Evolutionary conservation across 192 early-diverging fungal genomes (phyloP).

Genomic region (Rhizoclosmatium sp.): DNA sequence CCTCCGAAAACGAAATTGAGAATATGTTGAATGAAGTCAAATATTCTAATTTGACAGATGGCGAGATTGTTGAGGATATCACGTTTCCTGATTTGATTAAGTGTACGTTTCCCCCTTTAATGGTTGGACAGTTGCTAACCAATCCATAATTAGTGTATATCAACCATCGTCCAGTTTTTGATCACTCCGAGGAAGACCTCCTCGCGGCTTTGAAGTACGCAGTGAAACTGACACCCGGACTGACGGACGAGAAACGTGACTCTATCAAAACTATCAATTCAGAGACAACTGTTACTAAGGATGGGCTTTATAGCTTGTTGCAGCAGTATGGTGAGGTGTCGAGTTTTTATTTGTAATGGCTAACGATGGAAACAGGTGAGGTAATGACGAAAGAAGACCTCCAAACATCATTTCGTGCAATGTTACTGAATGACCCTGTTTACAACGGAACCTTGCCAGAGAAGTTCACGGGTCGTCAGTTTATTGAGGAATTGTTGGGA

Average conservation of each 20-base stretch:
- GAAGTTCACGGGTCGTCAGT: slow-evolving; percentile 50
- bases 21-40: slow-evolving; percentile 70
- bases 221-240: slow-evolving; percentile 48
- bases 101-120: background rate
- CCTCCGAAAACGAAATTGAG: slow-evolving; percentile 59
- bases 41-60: slow-evolving; percentile 47
- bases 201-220: slow-evolving; percentile 51
- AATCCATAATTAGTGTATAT: slow-evolving; percentile 52
- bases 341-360: background rate
- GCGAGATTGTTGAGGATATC: slow-evolving; percentile 47
- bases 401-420: slow-evolving; percentile 42
- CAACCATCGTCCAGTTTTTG: slow-evolving; percentile 60
- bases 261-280: background rate
- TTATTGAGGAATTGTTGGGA: slow-evolving; percentile 55
- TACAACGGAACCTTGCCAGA: slow-evolving; percentile 52
- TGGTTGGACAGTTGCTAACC: slow-evolving; percentile 1
- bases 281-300: slow-evolving; percentile 34
- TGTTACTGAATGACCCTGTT: slow-evolving; percentile 49
- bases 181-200: slow-evolving; percentile 51
- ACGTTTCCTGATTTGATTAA: slow-evolving; percentile 63
- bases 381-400: slow-evolving; percentile 51
- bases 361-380: slow-evolving; percentile 51
- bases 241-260: slow-evolving; percentile 1
- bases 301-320: slow-evolving; percentile 55
- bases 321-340: slow-evolving; percentile 61